phyloP scores from a whole-genome alignment of 129 eudicot species.

The Tagetes patula region DNA sequence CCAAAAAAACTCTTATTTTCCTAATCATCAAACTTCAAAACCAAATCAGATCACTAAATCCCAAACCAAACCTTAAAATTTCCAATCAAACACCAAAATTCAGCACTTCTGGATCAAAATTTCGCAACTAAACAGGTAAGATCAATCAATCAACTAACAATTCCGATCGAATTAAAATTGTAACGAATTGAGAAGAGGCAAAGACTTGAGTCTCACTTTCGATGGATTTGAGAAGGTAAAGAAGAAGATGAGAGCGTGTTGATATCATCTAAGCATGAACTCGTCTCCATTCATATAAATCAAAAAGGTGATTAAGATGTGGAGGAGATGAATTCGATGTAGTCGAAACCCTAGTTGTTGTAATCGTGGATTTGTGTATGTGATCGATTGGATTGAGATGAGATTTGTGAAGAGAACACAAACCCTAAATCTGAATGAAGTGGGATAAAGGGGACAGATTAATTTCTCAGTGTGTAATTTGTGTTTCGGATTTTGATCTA shows the following conservation, averaged over 20 bases:
- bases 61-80: background rate
- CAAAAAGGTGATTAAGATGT: background rate
- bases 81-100: slow-evolving; percentile 19
- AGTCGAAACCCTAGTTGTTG: slow-evolving; percentile 28
- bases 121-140: background rate
- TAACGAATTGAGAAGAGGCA: background rate
- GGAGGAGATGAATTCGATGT: background rate
- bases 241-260: slow-evolving; percentile 40
- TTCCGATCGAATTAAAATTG: slow-evolving; percentile 12
- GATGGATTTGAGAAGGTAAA: slow-evolving; percentile 37
- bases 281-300: slow-evolving; percentile 38
- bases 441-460: slow-evolving; percentile 17
- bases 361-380: slow-evolving; percentile 20
- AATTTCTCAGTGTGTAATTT: background rate
- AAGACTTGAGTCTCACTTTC: slow-evolving; percentile 24
- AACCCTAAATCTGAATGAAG: slow-evolving; percentile 3
- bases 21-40: background rate
- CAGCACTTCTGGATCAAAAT: background rate
- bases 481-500: slow-evolving; percentile 1
- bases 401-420: slow-evolving; percentile 34
- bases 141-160: slow-evolving; percentile 6
- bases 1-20: background rate
- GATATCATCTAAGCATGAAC: slow-evolving; percentile 41
- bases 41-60: background rate
- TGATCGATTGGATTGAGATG: slow-evolving; percentile 26